These are phyloP conservation scores for Chloromonas sp. DNA, from an alignment of 163 green algal genomes.

Conservation along the genomic window DNA sequence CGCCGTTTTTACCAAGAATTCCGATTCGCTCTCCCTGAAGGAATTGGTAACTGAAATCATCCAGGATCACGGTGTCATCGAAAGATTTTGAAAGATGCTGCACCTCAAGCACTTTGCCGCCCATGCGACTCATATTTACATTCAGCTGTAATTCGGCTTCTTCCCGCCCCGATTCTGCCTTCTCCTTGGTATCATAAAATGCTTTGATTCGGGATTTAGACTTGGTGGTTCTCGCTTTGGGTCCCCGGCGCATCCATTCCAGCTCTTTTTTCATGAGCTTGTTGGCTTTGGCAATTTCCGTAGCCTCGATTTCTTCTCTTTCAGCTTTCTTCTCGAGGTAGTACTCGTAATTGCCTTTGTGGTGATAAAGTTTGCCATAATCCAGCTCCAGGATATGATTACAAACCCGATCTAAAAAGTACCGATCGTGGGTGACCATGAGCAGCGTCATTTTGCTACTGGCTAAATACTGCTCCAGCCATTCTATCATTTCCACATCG, in stretches of 20 bases:
- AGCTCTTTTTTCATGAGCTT: neutral
- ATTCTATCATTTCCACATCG: conserved; percentile 68
- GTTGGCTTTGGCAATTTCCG: neutral
- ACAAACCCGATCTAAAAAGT: conserved; percentile 76
- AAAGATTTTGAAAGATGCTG: conserved; percentile 53
- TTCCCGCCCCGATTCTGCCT: neutral
- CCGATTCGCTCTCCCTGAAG: conserved; percentile 44
- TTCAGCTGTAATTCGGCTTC: conserved; percentile 38
- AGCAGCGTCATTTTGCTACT: conserved; percentile 64
- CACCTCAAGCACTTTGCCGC: conserved; percentile 58
- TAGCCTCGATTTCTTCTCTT: neutral
- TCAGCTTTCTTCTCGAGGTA: neutral
- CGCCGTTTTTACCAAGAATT: conserved; percentile 62
- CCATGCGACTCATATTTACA: conserved; percentile 73
- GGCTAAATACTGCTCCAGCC: conserved; percentile 57
- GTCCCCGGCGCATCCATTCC: conserved; percentile 48
- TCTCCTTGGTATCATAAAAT: neutral
- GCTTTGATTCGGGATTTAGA: neutral
- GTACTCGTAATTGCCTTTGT: conserved; percentile 76
- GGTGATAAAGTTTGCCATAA: conserved; percentile 65
- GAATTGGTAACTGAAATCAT: conserved; percentile 9
- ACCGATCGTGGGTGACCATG: conserved; percentile 77
- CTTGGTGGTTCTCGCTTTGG: neutral
- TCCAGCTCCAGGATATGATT: conserved; percentile 85
- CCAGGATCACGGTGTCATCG: conserved; percentile 28